Percentiles rank a stretch among this genome's conserved stretches.
These are phyloP conservation scores for Chiua virens DNA, from an alignment of 768 basidiomycete species.

Conservation along the genomic window DNA sequence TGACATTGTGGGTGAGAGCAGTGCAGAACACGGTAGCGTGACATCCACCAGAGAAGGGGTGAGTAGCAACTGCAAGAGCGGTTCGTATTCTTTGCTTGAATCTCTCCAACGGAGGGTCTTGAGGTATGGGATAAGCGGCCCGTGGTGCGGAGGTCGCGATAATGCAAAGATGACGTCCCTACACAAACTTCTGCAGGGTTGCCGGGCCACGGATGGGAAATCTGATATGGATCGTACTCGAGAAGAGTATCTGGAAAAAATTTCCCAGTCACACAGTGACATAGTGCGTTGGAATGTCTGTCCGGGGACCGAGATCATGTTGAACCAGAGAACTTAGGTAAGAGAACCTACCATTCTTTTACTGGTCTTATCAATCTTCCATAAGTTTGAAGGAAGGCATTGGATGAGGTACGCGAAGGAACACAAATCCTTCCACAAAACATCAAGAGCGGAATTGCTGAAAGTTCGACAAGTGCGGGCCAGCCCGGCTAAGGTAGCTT, in stretches of 20 bases:
- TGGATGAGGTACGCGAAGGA: constrained; percentile 22
- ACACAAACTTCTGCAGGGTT: constrained; percentile 5
- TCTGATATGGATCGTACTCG: constrained; percentile 17
- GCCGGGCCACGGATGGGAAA: neutral
- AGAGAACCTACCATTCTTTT: constrained; percentile 15
- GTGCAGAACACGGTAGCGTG: constrained; percentile 2
- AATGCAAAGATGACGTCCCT: constrained; percentile 26
- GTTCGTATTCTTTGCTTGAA: constrained; percentile 12
- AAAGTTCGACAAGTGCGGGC: constrained; percentile 29
- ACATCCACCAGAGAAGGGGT: constrained; percentile 22
- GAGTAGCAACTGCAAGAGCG: constrained; percentile 21
- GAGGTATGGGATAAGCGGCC: constrained; percentile 24
- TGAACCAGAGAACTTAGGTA: neutral
- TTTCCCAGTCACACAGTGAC: constrained; percentile 27
- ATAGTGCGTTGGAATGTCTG: constrained; percentile 26
- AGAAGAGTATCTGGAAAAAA: constrained; percentile 28
- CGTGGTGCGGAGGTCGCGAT: constrained; percentile 20
- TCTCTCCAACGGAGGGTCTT: constrained; percentile 20
- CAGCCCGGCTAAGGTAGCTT: constrained; percentile 15
- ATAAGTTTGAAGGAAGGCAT: constrained; percentile 29
- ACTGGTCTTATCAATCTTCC: constrained; percentile 15
- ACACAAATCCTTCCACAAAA: constrained; percentile 21
- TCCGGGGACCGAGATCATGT: constrained; percentile 5
- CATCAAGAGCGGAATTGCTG: constrained; percentile 21
- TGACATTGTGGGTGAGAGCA: constrained; percentile 18